Conservation (phyloP, 2,329 filamentous ascomycete species). For the Trichoderma koningiopsis region DNA sequence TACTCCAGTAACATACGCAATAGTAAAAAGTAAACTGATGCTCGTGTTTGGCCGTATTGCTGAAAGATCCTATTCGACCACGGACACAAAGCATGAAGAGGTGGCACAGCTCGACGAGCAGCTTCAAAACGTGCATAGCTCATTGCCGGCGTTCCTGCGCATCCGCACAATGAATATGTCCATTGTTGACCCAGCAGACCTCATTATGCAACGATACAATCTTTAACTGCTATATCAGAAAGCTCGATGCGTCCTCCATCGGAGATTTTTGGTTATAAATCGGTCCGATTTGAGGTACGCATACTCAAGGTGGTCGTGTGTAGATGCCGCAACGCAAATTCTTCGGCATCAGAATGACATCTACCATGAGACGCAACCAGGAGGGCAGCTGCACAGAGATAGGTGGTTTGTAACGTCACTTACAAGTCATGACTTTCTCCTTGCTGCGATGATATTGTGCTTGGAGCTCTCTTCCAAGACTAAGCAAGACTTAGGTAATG, state of each 20-base stretch:
- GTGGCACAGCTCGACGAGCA: background rate
- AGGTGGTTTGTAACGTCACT: background rate
- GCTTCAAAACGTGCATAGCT: background rate
- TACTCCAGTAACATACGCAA: background rate
- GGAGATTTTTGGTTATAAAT: background rate
- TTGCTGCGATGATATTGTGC: background rate
- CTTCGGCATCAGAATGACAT: background rate
- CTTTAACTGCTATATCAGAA: constrained; percentile 1
- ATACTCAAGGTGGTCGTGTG: background rate
- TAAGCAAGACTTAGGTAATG: background rate
- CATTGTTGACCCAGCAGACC: background rate
- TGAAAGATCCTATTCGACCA: background rate
- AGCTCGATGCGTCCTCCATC: background rate
- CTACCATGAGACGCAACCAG: background rate
- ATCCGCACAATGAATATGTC: background rate
- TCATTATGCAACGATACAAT: constrained; percentile 1
- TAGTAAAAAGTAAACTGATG: background rate
- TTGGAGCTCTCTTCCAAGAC: background rate
- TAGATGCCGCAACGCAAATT: background rate
- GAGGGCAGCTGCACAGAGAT: background rate
- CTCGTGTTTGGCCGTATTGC: background rate
- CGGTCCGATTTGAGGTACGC: background rate
- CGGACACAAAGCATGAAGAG: background rate
- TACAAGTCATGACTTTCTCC: background rate
- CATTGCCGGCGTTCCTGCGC: background rate